These are phyloP conservation scores for Blastocystis sp. DNA, from an alignment of 352 stramenopile genomes.

Conservation along the genomic window DNA sequence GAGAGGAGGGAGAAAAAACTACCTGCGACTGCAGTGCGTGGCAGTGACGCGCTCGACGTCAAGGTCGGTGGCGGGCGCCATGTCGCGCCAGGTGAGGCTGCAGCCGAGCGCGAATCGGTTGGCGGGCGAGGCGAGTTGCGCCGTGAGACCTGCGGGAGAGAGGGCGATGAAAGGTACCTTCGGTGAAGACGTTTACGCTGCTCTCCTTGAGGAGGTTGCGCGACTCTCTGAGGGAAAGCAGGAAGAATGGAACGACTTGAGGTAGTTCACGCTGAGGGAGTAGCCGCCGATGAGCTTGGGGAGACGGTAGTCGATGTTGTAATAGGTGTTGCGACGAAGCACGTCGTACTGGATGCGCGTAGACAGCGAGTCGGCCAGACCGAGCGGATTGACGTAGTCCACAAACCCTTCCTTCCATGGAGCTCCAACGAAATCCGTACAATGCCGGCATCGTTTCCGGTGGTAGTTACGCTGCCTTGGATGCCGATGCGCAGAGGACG, in stretches of 20 bases:
- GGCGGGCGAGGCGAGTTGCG: not conserved
- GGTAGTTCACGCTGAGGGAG: not conserved
- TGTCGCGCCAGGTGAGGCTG: conserved; percentile 38
- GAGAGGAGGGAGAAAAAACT: not conserved
- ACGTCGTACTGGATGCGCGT: conserved; percentile 27
- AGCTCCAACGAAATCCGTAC: not conserved
- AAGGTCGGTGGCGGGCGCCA: not conserved
- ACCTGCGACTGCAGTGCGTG: conserved; percentile 8
- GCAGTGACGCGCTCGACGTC: not conserved
- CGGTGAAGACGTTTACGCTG: conserved; percentile 15
- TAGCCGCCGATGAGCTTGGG: not conserved
- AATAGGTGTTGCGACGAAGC: not conserved
- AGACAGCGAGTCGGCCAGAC: not conserved
- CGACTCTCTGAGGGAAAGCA: not conserved
- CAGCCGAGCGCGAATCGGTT: not conserved
- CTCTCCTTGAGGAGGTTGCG: conserved; percentile 39
- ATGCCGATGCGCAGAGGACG: conserved; percentile 1
- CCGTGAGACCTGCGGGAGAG: not conserved
- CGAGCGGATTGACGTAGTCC: not conserved
- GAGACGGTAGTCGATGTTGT: not conserved
- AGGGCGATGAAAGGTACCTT: too few relatives aligned
- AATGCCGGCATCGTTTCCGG: conserved; percentile 4
- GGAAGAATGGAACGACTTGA: not conserved
- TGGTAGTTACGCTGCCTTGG: conserved; percentile 1
- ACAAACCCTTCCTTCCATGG: not conserved